Evolutionary conservation across 805 yeast genomes (phyloP).

Genomic region (Starmerella vaccinii): DNA sequence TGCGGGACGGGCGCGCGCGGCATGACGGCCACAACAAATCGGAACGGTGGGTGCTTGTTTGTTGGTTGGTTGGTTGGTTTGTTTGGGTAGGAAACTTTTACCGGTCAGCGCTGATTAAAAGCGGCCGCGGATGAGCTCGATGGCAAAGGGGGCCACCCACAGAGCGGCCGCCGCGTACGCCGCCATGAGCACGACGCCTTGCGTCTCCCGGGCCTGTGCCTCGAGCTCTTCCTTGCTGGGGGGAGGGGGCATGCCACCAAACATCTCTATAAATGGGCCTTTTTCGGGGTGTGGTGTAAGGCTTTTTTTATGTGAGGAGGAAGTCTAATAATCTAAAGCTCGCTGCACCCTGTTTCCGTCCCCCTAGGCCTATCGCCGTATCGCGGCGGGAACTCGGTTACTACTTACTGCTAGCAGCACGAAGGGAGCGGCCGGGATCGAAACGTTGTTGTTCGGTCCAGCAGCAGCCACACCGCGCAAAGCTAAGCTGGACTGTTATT

Average conservation of each 20-base stretch:
- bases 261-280: conserved; percentile 25
- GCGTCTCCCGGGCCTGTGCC: conserved; percentile 28
- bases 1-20: background rate
- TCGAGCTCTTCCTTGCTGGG: conserved; percentile 34
- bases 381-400: too few species aligned
- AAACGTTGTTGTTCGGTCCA: too few species aligned
- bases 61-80: too few species aligned
- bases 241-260: conserved; percentile 33
- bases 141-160: conserved; percentile 35
- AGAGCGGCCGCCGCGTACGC: conserved; percentile 32
- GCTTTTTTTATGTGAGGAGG: too few species aligned
- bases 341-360: too few species aligned
- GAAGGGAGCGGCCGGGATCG: too few species aligned
- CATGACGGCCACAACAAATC: background rate
- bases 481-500: background rate
- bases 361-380: too few species aligned
- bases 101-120: conserved; percentile 23
- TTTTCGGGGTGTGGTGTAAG: conserved; percentile 5
- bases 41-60: too few species aligned
- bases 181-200: conserved; percentile 28
- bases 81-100: background rate
- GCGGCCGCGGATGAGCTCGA: conserved; percentile 33
- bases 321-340: too few species aligned
- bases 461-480: background rate
- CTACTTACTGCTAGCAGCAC: too few species aligned